Percentiles rank a stretch among this genome's conserved stretches.
Evolutionary conservation across 768 basidiomycete genomes (phyloP).

Genomic region (Lyophyllum atratum): DNA sequence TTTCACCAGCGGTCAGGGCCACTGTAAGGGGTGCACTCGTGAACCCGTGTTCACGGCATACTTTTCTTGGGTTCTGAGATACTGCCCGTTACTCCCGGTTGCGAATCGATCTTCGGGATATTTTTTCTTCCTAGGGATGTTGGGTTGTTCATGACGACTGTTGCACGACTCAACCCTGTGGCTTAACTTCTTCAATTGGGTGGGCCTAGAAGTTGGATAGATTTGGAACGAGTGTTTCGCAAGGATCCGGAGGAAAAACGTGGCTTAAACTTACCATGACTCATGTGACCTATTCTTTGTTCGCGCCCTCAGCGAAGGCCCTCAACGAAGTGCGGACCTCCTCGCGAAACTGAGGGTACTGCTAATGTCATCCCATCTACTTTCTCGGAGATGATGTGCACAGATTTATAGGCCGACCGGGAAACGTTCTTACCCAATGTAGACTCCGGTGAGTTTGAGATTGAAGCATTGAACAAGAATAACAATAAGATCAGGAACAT

Average conservation of each 20-base stretch:
- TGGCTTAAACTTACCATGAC: not conserved
- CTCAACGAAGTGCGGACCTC: not conserved
- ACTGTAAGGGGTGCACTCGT: not conserved
- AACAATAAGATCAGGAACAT: constrained; percentile 48
- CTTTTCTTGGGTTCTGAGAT: not conserved
- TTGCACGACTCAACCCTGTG: not conserved
- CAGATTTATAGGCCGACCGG: not conserved
- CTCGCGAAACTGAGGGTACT: not conserved
- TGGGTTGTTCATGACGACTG: not conserved
- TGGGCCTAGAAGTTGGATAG: not conserved
- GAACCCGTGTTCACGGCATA: too few relatives aligned
- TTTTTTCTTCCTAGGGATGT: not conserved
- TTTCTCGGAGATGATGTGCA: not conserved
- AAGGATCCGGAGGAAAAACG: not conserved
- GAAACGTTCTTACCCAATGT: constrained; percentile 21
- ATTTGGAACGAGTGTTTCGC: not conserved
- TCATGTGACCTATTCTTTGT: not conserved
- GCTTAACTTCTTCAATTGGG: not conserved
- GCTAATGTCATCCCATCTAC: not conserved
- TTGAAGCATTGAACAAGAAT: constrained; percentile 21
- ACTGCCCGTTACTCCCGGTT: constrained; percentile 1
- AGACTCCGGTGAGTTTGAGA: constrained; percentile 13
- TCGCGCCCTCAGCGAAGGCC: not conserved
- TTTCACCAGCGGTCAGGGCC: not conserved
- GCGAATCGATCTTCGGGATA: not conserved